Percentiles rank a stretch among this genome's conserved stretches.
phyloP scores from a whole-genome alignment of 75 land plant species.

The Isoetes taiwanensis region DNA sequence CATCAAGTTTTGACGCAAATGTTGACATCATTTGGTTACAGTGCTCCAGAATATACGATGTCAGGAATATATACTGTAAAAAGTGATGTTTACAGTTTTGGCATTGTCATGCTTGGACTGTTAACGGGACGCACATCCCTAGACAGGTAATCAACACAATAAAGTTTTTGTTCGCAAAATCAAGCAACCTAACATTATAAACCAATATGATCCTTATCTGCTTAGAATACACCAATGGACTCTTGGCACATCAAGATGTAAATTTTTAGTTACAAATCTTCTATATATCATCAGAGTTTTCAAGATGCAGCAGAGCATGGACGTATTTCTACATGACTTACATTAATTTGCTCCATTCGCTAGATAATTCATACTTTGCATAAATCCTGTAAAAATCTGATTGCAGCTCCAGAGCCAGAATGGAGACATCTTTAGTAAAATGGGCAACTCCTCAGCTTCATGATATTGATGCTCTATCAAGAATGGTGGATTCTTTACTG shows the following conservation, averaged over 20 bases:
- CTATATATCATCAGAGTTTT: too few species aligned
- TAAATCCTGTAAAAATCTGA: too few species aligned
- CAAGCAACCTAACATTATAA: too few species aligned
- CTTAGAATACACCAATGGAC: too few species aligned
- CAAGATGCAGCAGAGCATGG: too few species aligned
- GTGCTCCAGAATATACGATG: conserved; percentile 88
- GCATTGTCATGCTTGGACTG: conserved; percentile 87
- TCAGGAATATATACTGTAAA: conserved; percentile 80
- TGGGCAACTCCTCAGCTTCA: conserved; percentile 90
- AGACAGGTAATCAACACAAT: conserved; percentile 60
- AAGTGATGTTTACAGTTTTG: conserved; percentile 95
- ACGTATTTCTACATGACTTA: too few species aligned
- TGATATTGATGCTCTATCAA: conserved; percentile 69
- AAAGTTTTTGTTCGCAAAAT: too few species aligned
- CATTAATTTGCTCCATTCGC: too few species aligned
- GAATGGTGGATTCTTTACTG: conserved; percentile 68
- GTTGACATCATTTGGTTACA: conserved; percentile 78
- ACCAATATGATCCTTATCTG: too few species aligned
- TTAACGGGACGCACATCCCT: conserved; percentile 83
- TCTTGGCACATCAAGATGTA: too few species aligned
- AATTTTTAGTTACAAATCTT: too few species aligned
- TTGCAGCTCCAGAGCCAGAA: conserved; percentile 49
- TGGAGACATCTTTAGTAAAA: conserved; percentile 67
- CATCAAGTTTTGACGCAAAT: conserved; percentile 53
- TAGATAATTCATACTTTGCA: too few species aligned